These are phyloP conservation scores for Thuidium tamariscinum DNA, from an alignment of 225 moss, liverwort and hornwort species.

Conservation along the genomic window DNA sequence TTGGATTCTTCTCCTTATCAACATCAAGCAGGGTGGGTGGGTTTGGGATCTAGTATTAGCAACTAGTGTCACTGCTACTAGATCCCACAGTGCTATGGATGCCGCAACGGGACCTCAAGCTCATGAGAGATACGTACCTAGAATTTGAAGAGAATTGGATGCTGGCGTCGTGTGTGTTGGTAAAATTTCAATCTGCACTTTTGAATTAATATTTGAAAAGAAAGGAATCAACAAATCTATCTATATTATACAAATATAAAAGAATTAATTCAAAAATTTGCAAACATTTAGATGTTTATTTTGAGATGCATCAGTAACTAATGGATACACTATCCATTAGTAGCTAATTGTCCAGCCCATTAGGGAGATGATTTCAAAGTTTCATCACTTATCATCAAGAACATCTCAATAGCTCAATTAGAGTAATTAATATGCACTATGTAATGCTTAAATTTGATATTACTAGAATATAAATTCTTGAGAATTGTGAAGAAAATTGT, in stretches of 20 bases:
- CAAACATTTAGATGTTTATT: background rate
- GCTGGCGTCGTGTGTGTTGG: too few relatives aligned
- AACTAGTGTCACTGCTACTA: too few relatives aligned
- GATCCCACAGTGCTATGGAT: too few relatives aligned
- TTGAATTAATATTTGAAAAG: background rate
- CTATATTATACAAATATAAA: background rate
- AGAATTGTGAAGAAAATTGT: background rate
- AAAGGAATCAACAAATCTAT: background rate
- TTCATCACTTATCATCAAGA: background rate
- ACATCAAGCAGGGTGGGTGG: too few relatives aligned
- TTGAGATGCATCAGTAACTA: fast-evolving
- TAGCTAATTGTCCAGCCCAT: background rate
- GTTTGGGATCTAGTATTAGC: too few relatives aligned
- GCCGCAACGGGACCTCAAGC: too few relatives aligned
- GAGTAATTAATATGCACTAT: background rate
- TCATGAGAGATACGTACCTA: too few relatives aligned
- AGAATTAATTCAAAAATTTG: background rate
- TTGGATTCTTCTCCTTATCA: too few relatives aligned
- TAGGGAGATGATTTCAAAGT: background rate
- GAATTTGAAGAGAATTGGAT: too few relatives aligned
- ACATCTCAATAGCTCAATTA: background rate
- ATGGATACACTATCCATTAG: fast-evolving
- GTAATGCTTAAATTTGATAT: background rate
- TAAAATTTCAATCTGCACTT: background rate
- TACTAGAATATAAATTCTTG: fast-evolving